Conservation (phyloP, 371 early-diverging fungal genomes). For the Capillidium heterosporum region DNA sequence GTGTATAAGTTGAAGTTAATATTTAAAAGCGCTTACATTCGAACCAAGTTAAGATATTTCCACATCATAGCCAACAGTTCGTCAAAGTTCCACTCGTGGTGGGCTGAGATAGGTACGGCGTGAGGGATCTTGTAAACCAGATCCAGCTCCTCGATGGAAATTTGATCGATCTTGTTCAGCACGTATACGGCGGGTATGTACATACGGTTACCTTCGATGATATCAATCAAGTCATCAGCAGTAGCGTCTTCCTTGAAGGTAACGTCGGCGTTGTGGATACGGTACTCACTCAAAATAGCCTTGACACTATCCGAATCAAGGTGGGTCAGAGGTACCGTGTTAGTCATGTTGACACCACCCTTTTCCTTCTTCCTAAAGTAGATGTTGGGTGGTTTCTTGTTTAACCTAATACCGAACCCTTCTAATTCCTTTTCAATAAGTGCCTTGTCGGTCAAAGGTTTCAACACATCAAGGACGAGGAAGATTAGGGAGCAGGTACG, state of each 20-base stretch:
- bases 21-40: constrained; percentile 16
- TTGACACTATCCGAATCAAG: constrained; percentile 72
- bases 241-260: constrained; percentile 72
- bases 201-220: constrained; percentile 69
- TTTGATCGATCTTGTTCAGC: constrained; percentile 90
- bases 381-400: constrained; percentile 91
- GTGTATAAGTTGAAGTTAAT: background rate
- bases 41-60: constrained; percentile 61
- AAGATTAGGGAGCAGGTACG: constrained; percentile 88
- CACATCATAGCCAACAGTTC: constrained; percentile 92
- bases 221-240: constrained; percentile 91
- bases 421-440: constrained; percentile 97
- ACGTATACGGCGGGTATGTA: constrained; percentile 81
- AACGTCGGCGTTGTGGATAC: constrained; percentile 85
- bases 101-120: constrained; percentile 91
- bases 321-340: constrained; percentile 68
- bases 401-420: constrained; percentile 96
- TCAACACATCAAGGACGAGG: constrained; percentile 91
- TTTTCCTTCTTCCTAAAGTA: constrained; percentile 85
- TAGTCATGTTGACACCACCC: constrained; percentile 85
- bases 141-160: constrained; percentile 69
- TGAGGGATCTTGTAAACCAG: constrained; percentile 95
- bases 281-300: constrained; percentile 79
- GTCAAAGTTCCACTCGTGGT: constrained; percentile 99
- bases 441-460: constrained; percentile 83